Conservation (phyloP, 2,329 filamentous ascomycete genomes). For the Zymoseptoria crescenta region DNA sequence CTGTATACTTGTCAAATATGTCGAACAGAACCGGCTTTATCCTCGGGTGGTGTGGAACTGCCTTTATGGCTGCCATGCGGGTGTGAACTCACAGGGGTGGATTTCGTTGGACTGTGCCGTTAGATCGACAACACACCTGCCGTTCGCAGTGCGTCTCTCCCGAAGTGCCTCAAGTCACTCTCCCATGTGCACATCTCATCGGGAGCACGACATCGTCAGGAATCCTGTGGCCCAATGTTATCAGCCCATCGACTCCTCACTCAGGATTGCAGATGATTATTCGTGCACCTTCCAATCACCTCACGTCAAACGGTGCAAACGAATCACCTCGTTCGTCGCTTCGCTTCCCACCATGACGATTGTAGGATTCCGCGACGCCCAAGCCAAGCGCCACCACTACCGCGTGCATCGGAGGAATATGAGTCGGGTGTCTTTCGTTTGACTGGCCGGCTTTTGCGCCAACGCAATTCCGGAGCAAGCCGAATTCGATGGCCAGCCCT, state of each 20-base stretch:
- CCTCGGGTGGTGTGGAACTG: background rate
- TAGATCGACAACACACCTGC: background rate
- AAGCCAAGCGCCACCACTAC: background rate
- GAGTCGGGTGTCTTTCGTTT: background rate
- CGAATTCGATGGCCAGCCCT: background rate
- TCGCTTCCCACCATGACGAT: background rate
- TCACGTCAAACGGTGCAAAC: too few relatives aligned
- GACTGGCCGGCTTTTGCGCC: background rate
- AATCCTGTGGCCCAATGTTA: background rate
- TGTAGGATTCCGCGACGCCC: background rate
- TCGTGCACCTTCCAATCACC: too few relatives aligned
- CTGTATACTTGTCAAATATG: background rate
- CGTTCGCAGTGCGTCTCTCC: background rate
- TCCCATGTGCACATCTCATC: background rate
- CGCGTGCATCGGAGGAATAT: background rate
- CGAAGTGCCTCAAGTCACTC: background rate
- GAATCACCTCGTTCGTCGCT: too few relatives aligned
- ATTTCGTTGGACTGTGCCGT: background rate
- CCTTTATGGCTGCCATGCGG: background rate
- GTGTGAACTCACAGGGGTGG: background rate
- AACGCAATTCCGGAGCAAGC: background rate
- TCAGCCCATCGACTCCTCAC: background rate
- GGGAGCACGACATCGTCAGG: background rate
- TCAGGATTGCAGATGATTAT: background rate
- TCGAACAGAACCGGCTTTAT: background rate